Conservation (phyloP, 768 basidiomycete genomes). For the Pisolithus marmoratus region DNA sequence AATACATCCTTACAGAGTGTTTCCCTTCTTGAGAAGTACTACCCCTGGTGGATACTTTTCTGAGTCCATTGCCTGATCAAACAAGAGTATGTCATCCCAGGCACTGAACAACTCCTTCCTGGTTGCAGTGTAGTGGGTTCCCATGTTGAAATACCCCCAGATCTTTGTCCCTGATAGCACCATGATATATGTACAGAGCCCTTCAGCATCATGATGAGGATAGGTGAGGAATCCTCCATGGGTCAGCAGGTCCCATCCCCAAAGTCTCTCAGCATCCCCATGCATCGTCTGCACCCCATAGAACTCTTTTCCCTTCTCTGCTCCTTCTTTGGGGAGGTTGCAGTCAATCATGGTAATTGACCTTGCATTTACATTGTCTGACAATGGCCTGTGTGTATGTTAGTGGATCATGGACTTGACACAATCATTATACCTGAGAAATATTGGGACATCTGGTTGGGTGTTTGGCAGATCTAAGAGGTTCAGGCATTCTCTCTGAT, state of each 20-base stretch:
- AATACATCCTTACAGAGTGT: too few species aligned
- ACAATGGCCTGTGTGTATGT: neutral
- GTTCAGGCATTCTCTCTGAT: neutral
- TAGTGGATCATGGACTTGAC: neutral
- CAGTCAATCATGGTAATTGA: neutral
- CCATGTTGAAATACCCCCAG: neutral
- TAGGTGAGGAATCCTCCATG: slow-evolving; percentile 8
- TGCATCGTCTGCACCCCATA: neutral
- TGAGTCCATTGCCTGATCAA: too few species aligned
- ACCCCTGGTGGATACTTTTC: too few species aligned
- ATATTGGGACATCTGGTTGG: neutral
- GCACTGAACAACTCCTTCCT: neutral
- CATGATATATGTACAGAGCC: neutral
- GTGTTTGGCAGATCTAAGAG: neutral
- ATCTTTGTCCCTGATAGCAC: slow-evolving; percentile 4
- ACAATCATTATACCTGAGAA: neutral
- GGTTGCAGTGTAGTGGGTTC: neutral
- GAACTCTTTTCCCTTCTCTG: neutral
- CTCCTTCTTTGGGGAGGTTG: neutral
- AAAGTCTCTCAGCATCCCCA: neutral
- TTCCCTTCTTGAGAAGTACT: too few species aligned
- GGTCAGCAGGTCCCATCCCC: slow-evolving; percentile 3
- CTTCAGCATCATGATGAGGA: slow-evolving; percentile 6
- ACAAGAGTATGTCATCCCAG: neutral
- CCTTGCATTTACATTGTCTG: neutral